Base-by-base conservation (phyloP, 1,284 basidiomycete genomes). In the Heterobasidion annosum region DNA sequence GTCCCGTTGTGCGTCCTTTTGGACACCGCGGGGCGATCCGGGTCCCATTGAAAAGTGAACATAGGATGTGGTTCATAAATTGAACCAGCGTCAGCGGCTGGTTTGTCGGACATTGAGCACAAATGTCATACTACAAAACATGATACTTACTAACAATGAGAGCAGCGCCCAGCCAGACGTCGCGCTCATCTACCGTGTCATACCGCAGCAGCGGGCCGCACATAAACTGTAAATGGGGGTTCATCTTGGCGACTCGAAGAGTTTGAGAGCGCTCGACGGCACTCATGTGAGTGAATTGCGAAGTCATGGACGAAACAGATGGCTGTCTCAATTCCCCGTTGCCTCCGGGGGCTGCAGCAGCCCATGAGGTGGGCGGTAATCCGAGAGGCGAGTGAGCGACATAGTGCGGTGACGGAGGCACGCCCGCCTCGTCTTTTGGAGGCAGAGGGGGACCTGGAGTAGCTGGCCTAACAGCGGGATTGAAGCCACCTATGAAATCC, bases 121-220 rank as follows among this genome's bases (percentile, higher is more conserved):
- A 51, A 37, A 34, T 43, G 12, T 51, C 19, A 57, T 19, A 54
- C 12, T 12, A 48, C 52, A 52, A 18, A 46, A 18, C 32, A 48
- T n/a, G 13, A 52, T 47, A 82, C 85, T 70, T 58, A 87, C 88
- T 90, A 57, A 93, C 89, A 53, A 94, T 78, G 67, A 94, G 70
- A n/a, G 82, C 90, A 9, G 88, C 89, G 18, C 93, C 95, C 61
- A 87, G 81, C 90, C 93, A 98, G 34, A 92, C 70, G 13, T 83
- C 83, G 45, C 81, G 69, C 54, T 82, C 73, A 58, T 90, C 85
- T 32, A 93, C 82, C 0, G 92, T 97, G 67, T 98, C 95, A 68
- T 96, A 98, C 57, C 88, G 82, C 59, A 99, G 72, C 44, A 98
- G 75, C 10, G 95, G 95, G 1, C 94, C 94, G 53, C 82, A 84